Evolutionary conservation across 2,329 filamentous ascomycete species (phyloP), one percentile per base, ranked within the genome.

Genomic region (Aureobasidium pullulans): DNA sequence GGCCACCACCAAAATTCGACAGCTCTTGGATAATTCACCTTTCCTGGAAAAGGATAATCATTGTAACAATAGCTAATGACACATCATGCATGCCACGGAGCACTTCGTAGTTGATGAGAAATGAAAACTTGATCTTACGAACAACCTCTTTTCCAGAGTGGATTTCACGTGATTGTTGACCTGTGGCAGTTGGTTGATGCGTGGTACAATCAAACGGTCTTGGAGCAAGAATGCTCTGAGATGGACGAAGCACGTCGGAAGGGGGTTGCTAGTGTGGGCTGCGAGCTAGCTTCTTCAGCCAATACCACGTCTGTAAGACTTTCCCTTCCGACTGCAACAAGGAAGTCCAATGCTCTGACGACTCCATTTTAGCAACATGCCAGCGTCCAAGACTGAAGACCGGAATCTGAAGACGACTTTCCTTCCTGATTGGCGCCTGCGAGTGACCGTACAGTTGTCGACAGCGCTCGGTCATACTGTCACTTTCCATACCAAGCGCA

Each of bases 51-150:
- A 31, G 32, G 42, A 16, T 46, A 39, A 29, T 47, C 31, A 57
- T 7, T 57, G 53, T 57, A 46, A 15, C 53, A 57, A 57, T n/a
- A 57, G 15, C 42, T 56, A 56, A 56, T 29, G 52, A 56, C 52
- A 56, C 10, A 43, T 15, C 13, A 56, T 42, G 52, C 52, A 56
- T 56, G 52, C 40, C 23, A 43, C 40, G 31, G 29, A 44, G 52
- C 52, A 40, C 40, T 56, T 56, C 52, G 29, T 47, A 57, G 32
- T 28, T 16, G 42, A 57, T 39, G 53, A 53, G 10, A 29, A 56
- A 46, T 46, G 16, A 36, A 57, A 57, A 47, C 28, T 29, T 56
- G 39, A 16, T 36, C 37, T 44, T 10, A 36, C 16, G 29, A 44
- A 19, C 10, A 10, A 9, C 4, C 31, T 36, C 29, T 34, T 31